A percentile compares a stretch with the other conserved stretches of the same genome.
These are phyloP conservation scores for Tetraselmis striata DNA, from an alignment of 139 green algal species.

Conservation along the genomic window DNA sequence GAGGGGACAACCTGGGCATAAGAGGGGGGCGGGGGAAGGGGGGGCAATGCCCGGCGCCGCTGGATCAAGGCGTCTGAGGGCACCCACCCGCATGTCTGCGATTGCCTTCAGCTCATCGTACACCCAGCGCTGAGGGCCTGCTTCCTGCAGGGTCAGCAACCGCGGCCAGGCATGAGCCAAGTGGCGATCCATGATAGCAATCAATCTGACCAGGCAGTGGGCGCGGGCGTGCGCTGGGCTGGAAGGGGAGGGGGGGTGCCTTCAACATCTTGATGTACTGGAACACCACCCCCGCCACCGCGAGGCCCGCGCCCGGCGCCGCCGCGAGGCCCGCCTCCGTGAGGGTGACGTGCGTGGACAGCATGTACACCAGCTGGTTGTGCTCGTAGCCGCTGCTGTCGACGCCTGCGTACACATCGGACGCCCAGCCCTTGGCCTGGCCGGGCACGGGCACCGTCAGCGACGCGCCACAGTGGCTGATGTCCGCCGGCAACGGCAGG, in stretches of 20 bases:
- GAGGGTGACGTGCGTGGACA: conserved; percentile 39
- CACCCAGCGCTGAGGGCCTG: conserved; percentile 73
- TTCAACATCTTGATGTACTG: conserved; percentile 78
- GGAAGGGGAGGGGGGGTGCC: background rate
- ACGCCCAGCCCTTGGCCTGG: conserved; percentile 63
- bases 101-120: conserved; percentile 77
- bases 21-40: too few relatives aligned
- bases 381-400: conserved; percentile 40
- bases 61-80: too few relatives aligned
- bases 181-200: too few relatives aligned
- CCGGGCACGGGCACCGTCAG: background rate
- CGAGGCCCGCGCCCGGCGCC: conserved; percentile 60
- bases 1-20: too few relatives aligned
- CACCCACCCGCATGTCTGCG: conserved; percentile 48
- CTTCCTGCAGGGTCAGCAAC: too few relatives aligned
- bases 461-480: background rate
- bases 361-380: conserved; percentile 33
- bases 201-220: too few relatives aligned
- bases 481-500: too few relatives aligned
- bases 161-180: too few relatives aligned
- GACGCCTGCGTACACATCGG: conserved; percentile 76
- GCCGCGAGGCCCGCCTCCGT: conserved; percentile 77
- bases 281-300: conserved; percentile 62
- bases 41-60: too few relatives aligned
- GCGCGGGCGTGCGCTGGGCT: too few relatives aligned